Conservation (phyloP, 2,329 filamentous ascomycete genomes). For the Penicillium sp. region DNA sequence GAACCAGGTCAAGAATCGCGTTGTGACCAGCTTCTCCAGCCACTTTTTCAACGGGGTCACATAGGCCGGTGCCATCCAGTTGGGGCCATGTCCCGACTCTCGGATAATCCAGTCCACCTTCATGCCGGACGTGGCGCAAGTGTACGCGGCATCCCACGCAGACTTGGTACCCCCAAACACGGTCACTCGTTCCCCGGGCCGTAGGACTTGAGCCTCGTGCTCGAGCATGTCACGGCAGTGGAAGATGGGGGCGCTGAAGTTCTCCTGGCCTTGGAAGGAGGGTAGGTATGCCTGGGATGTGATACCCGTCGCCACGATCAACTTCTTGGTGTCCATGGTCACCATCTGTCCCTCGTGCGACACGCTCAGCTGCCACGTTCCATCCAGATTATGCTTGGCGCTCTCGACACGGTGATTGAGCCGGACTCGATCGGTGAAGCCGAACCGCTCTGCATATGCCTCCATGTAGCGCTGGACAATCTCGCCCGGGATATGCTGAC, state of each 20-base stretch:
- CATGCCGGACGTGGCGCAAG: slow-evolving; percentile 53
- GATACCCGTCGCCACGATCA: slow-evolving; percentile 62
- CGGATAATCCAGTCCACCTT: slow-evolving; percentile 47
- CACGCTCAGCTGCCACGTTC: slow-evolving; percentile 36
- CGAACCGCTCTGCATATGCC: slow-evolving; percentile 55
- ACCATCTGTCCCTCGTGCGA: slow-evolving; percentile 11
- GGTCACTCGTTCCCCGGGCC: slow-evolving; percentile 35
- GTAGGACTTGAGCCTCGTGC: slow-evolving; percentile 31
- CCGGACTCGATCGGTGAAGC: slow-evolving; percentile 49
- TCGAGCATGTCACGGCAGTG: slow-evolving; percentile 55
- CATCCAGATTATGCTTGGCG: slow-evolving; percentile 44
- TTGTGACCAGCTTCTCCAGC: slow-evolving; percentile 66
- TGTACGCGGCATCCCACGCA: slow-evolving; percentile 62
- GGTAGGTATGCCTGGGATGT: slow-evolving; percentile 59
- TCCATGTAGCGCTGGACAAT: slow-evolving; percentile 58
- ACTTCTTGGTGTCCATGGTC: slow-evolving; percentile 42
- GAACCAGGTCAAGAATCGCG: slow-evolving; percentile 69
- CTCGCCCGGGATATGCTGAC: slow-evolving; percentile 59
- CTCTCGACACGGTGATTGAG: slow-evolving; percentile 53
- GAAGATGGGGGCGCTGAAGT: slow-evolving; percentile 55
- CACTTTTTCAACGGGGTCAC: slow-evolving; percentile 66
- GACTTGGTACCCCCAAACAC: slow-evolving; percentile 64
- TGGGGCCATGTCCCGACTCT: slow-evolving; percentile 41
- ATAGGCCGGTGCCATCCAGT: slow-evolving; percentile 46
- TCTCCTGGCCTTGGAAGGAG: slow-evolving; percentile 48